A percentile compares a stretch with the other conserved stretches of the same genome.
Evolutionary conservation across 2,329 filamentous ascomycete genomes (phyloP).

Genomic region (Karstenula rhodostoma): DNA sequence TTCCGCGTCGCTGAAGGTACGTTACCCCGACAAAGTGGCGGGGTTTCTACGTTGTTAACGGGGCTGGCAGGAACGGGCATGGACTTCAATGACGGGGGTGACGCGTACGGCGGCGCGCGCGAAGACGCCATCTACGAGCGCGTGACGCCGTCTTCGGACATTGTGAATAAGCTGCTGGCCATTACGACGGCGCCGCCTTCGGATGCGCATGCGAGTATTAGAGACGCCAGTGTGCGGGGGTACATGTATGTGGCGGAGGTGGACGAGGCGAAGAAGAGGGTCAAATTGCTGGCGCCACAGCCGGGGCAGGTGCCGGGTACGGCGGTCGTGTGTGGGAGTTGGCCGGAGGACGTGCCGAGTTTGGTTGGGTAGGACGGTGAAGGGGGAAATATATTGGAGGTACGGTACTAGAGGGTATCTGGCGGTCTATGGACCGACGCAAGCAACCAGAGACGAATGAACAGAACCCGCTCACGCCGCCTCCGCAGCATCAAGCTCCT

Average conservation of each 20-base stretch:
- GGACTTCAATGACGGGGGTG: constrained; percentile 56
- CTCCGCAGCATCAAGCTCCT: constrained; percentile 22
- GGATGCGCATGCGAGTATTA: constrained; percentile 75
- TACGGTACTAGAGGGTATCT: constrained; percentile 15
- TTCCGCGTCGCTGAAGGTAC: constrained; percentile 73
- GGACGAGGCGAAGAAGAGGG: constrained; percentile 80
- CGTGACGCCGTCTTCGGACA: constrained; percentile 69
- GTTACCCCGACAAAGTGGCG: no score
- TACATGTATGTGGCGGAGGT: constrained; percentile 94
- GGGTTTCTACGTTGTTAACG: constrained; percentile 73
- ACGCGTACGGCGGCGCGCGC: constrained; percentile 48
- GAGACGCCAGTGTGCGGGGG: constrained; percentile 85
- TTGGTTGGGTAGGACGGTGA: constrained; percentile 59
- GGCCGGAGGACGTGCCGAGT: constrained; percentile 85
- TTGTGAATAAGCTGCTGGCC: constrained; percentile 84
- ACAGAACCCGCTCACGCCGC: constrained; percentile 4
- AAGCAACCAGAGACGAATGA: background rate
- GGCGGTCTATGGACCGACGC: constrained; percentile 3
- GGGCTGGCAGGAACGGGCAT: constrained; percentile 50
- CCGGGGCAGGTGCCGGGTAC: constrained; percentile 80
- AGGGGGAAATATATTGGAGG: background rate
- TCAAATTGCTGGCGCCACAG: constrained; percentile 84
- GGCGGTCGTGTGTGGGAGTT: constrained; percentile 83
- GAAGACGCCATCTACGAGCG: constrained; percentile 63
- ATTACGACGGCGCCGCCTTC: constrained; percentile 79